Evolutionary conservation across 441 rosid species (phyloP).

Genomic region (Eutrema salsugineum): DNA sequence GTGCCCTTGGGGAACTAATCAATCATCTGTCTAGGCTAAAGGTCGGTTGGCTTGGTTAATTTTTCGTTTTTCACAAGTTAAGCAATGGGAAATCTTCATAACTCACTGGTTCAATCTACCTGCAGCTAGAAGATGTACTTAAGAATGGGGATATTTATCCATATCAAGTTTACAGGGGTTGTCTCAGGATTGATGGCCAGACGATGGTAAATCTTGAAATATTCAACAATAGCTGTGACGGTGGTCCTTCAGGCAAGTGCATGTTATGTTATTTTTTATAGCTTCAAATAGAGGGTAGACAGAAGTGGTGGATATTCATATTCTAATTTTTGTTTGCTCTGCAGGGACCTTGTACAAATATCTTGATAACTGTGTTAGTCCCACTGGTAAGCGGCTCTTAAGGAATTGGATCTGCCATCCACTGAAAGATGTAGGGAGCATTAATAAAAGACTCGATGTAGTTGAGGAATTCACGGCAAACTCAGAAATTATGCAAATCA

Average conservation of each 20-base stretch:
- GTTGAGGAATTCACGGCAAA: constrained; percentile 53
- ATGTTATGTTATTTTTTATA: not conserved
- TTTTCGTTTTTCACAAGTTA: not conserved
- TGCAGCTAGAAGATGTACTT: constrained; percentile 80
- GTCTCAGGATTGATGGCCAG: constrained; percentile 96
- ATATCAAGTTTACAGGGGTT: constrained; percentile 76
- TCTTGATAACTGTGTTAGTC: constrained; percentile 80
- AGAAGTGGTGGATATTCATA: not conserved
- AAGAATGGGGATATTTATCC: constrained; percentile 72
- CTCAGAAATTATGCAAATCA: constrained; percentile 52
- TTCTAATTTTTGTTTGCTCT: constrained; percentile 21
- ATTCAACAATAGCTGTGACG: constrained; percentile 74
- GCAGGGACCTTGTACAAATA: constrained; percentile 87
- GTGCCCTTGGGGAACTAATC: constrained; percentile 84
- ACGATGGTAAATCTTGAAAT: constrained; percentile 92
- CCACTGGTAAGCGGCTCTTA: constrained; percentile 83
- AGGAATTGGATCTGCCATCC: constrained; percentile 98
- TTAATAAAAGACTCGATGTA: constrained; percentile 76
- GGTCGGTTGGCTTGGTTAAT: constrained; percentile 45
- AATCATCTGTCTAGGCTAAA: constrained; percentile 82
- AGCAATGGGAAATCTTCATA: constrained; percentile 15
- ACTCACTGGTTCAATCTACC: constrained; percentile 16
- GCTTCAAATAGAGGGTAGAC: constrained; percentile 5
- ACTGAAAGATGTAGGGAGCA: constrained; percentile 66
- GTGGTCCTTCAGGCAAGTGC: constrained; percentile 75